Percentiles rank a stretch among this genome's conserved stretches.
phyloP scores from a whole-genome alignment of 305 asterid genomes.

The Withania somnifera region DNA sequence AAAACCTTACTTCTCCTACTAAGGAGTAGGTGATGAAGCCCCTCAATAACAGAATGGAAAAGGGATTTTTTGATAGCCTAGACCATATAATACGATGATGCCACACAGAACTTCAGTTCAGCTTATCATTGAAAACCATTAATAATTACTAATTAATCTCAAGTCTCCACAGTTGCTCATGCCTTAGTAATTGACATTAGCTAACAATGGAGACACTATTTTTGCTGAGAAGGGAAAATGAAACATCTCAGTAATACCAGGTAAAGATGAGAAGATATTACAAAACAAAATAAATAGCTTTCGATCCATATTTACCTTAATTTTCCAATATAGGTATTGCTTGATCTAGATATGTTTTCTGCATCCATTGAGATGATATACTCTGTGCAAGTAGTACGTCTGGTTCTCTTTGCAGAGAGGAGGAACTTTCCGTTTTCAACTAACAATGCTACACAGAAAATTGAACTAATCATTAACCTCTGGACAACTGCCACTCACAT shows the following conservation, averaged over 20 bases:
- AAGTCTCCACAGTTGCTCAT: not conserved
- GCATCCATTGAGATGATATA: slow-evolving; percentile 89
- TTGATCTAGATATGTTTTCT: slow-evolving; percentile 76
- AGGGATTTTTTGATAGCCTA: not conserved
- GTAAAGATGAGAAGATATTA: not conserved
- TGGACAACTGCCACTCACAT: not conserved
- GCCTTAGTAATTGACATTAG: not conserved
- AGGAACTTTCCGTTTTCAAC: slow-evolving; percentile 95
- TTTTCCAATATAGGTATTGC: slow-evolving; percentile 78
- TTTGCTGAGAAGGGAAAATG: not conserved
- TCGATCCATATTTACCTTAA: slow-evolving; percentile 48
- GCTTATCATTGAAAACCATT: not conserved
- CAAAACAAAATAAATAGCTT: not conserved
- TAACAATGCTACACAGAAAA: slow-evolving; percentile 47
- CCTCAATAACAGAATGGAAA: not conserved
- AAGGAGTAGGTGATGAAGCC: not conserved
- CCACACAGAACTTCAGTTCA: not conserved
- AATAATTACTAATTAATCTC: not conserved
- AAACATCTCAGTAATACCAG: not conserved
- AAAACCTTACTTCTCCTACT: not conserved
- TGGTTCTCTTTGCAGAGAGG: slow-evolving; percentile 87
- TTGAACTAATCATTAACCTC: not conserved
- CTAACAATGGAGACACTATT: not conserved
- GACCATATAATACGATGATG: not conserved
- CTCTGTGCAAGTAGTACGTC: slow-evolving; percentile 88